A percentile compares a stretch with the other conserved stretches of the same genome.
Evolutionary conservation across 495 filamentous ascomycete species (phyloP).

Genomic region (Penicillium goetzii): DNA sequence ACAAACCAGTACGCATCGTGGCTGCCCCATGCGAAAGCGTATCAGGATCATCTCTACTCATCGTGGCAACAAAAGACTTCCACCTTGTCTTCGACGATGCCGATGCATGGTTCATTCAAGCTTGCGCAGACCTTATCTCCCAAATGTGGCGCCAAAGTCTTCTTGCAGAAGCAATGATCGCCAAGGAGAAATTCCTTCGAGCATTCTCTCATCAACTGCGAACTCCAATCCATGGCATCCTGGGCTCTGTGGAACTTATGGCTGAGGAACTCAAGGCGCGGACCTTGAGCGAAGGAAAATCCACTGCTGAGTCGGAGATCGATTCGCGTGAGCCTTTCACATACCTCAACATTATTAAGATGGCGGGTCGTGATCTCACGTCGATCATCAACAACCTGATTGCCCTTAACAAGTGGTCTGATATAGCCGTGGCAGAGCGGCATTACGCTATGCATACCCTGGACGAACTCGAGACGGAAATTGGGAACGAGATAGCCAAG

Average conservation of each 20-base stretch:
- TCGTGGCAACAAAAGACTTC: constrained; percentile 22
- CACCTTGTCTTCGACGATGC: constrained; percentile 25
- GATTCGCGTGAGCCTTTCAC: constrained; percentile 5
- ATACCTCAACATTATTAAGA: constrained; percentile 23
- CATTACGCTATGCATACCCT: constrained; percentile 17
- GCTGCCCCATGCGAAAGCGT: constrained; percentile 16
- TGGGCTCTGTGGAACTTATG: constrained; percentile 25
- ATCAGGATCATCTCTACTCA: constrained; percentile 20
- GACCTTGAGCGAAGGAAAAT: background rate
- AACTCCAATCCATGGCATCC: constrained; percentile 24
- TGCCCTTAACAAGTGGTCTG: constrained; percentile 21
- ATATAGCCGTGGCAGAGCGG: constrained; percentile 22
- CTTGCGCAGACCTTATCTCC: constrained; percentile 18
- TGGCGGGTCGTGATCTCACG: constrained; percentile 20
- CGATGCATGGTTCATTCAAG: constrained; percentile 24
- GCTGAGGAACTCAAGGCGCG: constrained; percentile 15
- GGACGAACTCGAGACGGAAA: constrained; percentile 18
- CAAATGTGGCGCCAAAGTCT: constrained; percentile 22
- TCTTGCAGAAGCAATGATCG: constrained; percentile 18
- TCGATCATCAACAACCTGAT: constrained; percentile 24
- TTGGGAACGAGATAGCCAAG: constrained; percentile 12
- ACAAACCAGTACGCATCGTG: constrained; percentile 14
- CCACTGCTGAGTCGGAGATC: background rate
- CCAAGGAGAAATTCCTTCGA: constrained; percentile 28
- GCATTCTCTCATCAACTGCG: constrained; percentile 28